Percentiles rank a stretch among this genome's conserved stretches.
Conservation (phyloP, 129 eudicot species). For the Chrysanthemum seticuspe region DNA sequence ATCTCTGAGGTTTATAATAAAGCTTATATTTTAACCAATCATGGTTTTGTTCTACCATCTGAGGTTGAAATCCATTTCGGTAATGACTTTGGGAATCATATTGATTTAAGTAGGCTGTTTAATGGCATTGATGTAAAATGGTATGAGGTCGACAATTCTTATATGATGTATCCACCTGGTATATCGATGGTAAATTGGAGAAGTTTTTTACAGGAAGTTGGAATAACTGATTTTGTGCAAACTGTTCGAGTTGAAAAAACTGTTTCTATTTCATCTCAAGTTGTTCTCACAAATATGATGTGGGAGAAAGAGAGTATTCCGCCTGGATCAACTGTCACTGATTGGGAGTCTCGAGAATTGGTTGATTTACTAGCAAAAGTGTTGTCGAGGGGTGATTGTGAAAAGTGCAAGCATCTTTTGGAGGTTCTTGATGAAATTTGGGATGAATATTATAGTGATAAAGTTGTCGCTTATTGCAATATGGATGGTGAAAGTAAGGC, state of each 20-base stretch:
- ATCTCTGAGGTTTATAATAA: conserved; percentile 58
- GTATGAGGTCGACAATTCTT: conserved; percentile 59
- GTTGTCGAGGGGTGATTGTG: conserved; percentile 38
- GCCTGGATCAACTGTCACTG: conserved; percentile 40
- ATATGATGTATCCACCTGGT: conserved; percentile 56
- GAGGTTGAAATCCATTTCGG: conserved; percentile 71
- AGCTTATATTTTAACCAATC: conserved; percentile 67
- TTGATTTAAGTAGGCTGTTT: conserved; percentile 50
- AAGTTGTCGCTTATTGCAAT: conserved; percentile 45
- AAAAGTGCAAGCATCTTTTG: conserved; percentile 55
- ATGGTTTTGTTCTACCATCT: conserved; percentile 52
- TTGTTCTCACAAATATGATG: conserved; percentile 30
- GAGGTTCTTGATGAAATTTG: conserved; percentile 73
- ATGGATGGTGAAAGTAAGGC: conserved; percentile 34
- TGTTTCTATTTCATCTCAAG: conserved; percentile 35
- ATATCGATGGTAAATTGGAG: conserved; percentile 60
- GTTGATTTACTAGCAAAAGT: conserved; percentile 43
- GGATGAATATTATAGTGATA: conserved; percentile 68
- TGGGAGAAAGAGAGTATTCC: conserved; percentile 40
- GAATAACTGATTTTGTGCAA: conserved; percentile 75
- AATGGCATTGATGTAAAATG: conserved; percentile 57
- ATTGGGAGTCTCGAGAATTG: conserved; percentile 83
- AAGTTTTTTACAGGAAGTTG: conserved; percentile 59
- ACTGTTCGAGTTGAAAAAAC: conserved; percentile 52
- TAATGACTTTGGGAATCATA: conserved; percentile 55